Evolutionary conservation across 225 moss, liverwort and hornwort species (phyloP), one percentile per base, ranked within the genome.

Genomic region (Bryoerythrophyllum caledonicum): DNA sequence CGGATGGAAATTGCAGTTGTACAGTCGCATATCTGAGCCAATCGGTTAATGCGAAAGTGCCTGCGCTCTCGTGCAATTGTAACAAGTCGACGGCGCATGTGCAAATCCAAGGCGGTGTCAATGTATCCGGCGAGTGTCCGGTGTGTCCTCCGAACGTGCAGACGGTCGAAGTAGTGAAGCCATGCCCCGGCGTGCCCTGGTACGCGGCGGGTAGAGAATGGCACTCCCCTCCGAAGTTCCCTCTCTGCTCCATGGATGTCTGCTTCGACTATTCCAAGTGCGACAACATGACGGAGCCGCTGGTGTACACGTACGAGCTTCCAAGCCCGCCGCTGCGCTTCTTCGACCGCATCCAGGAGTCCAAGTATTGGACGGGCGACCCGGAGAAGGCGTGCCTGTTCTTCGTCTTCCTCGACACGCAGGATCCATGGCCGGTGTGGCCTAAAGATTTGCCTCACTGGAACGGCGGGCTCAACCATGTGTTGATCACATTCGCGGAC

Each of bases 181-280:
- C 38, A 0, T 79, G 70, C 48, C 76, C 68, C 4, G 14, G 40
- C 5, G 79, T 51, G 38, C 91, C 89, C 34, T 91, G 90, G 93
- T 88, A 78, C 53, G 86, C 89, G 0, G 32, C 81, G 59, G 88
- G 66, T n/a, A 88, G 63, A 40, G 73, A 77, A 25, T 94, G 94
- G 94, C 91, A 92, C 76, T 84, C 23, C 10, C 72, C 86, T 12
- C 78, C 84, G 34, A 77, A 20, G 14, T 92, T 92, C 56, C 92
- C 92, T 2, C 86, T 84, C 25, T 94, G 90, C 71, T 85, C 92
- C 60, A 90, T 94, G 88, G 92, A 96, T 25, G 80, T 66, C 20
- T 94, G 90, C 80, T 94, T 96, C 82, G 87, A 96, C 73, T 96
- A 77, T 79, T 84, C 88, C 32, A 82, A 70, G 62, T 96, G 94